phyloP scores from a whole-genome alignment of 495 filamentous ascomycete species.

The Elasticomyces elasticus region DNA sequence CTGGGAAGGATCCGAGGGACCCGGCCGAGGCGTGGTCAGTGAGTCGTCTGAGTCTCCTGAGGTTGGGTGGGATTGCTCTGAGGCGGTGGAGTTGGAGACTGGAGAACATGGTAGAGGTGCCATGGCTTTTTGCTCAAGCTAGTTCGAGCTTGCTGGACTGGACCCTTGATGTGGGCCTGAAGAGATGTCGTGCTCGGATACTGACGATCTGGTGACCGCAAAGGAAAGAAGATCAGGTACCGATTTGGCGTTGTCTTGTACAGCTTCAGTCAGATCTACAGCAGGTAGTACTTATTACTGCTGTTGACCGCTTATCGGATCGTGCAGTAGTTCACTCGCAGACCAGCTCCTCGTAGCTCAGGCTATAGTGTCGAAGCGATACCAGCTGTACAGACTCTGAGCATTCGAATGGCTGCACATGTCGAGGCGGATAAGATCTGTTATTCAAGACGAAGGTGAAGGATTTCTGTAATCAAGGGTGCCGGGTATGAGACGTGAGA shows the following conservation, averaged over 20 bases:
- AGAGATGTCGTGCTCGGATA: not conserved
- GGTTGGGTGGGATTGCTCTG: constrained; percentile 1
- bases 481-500: not conserved
- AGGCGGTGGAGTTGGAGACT: constrained; percentile 9
- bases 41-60: constrained; percentile 18
- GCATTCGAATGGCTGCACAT: not conserved
- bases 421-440: not conserved
- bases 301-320: not conserved
- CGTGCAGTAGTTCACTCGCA: not conserved
- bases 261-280: too few relatives aligned
- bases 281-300: not conserved
- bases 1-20: constrained; percentile 9
- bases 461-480: too few relatives aligned
- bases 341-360: not conserved
- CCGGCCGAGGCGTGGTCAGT: constrained; percentile 18
- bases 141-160: constrained; percentile 2
- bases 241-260: too few relatives aligned
- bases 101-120: constrained; percentile 11
- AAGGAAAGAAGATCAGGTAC: too few relatives aligned
- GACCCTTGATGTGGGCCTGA: not conserved
- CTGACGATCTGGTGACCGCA: not conserved
- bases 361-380: not conserved
- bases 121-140: constrained; percentile 1
- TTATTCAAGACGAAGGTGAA: not conserved
- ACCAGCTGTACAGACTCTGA: not conserved